Evolutionary conservation across 2,329 filamentous ascomycete species (phyloP), one percentile per base, ranked within the genome.

Genomic region (Lasiodiplodia sp.): DNA sequence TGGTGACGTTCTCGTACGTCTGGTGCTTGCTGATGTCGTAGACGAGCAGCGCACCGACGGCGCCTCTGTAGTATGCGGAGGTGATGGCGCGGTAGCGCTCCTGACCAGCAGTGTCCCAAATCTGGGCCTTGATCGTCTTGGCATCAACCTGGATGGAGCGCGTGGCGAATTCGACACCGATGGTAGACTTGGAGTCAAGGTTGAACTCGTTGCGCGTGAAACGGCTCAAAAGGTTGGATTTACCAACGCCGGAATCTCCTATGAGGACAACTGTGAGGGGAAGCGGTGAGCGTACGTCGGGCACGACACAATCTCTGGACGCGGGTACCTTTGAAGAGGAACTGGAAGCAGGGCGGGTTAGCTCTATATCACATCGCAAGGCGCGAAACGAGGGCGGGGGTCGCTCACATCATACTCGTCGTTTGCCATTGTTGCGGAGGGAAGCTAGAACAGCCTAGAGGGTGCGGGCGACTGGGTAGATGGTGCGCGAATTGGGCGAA

Each of bases 151-250:
- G 95, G 81, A 99, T 99, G 75, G 94, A 97, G 73, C 96, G 91
- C 75, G 96, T 99, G 77, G 96, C 96, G 82, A 99, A 99, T 85
- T 99, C 96, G 82, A 99, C 96, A 78, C 96, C 96, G 84, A 99
- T 99, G 76, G 96, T 99, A 72, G 96, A 98, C 89, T 99, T 98
- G 82, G 95, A 97, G 85, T 99, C 96, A 74, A 98, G 89, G 85
- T 98, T 98, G 91, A 99, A 99, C 85, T 99, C 96, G 84, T 99
- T 98, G 81, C 96, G 94, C 77, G 96, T 98, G 89, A 99, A 99
- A 84, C 96, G 92, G 85, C 94, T 97, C 85, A 99, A 88, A 77
- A 99, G 93, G 86, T 99, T 99, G 86, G 96, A 99, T 88, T 99
- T 99, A 86, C 96, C 96, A 84, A 99, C 96, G 78, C 96, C 96